Evolutionary conservation across 23 red algal species (phyloP).

Genomic region (Chondrus crispus): DNA sequence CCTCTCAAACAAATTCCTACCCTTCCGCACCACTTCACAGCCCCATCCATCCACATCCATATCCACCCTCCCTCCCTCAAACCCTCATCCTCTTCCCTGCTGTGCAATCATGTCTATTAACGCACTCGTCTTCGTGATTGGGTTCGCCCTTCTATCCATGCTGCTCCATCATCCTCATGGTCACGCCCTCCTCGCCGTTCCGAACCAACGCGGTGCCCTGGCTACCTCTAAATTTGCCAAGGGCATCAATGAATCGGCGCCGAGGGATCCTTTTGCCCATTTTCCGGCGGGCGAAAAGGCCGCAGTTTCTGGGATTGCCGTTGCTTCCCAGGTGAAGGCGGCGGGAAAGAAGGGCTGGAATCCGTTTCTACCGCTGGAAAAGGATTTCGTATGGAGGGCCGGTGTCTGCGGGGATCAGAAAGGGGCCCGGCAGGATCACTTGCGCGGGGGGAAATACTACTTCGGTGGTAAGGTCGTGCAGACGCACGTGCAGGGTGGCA

Average conservation of each 20-base stretch:
- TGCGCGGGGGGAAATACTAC: slow-evolving; percentile 40
- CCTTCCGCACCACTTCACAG: no score
- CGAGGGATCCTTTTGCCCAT: slow-evolving; percentile 17
- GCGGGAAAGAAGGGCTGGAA: not conserved
- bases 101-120: no score
- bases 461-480: not conserved
- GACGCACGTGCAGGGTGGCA: slow-evolving; percentile 22
- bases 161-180: no score
- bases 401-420: slow-evolving; percentile 34
- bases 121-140: no score
- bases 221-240: not conserved
- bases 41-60: no score
- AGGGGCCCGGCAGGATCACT: not conserved
- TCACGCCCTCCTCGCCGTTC: not conserved
- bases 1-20: no score
- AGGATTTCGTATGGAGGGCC: slow-evolving; percentile 30
- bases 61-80: no score
- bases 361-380: not conserved
- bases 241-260: slow-evolving; percentile 15
- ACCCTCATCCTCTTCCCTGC: no score
- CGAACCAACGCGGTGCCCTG: slow-evolving; percentile 20
- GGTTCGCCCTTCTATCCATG: no score
- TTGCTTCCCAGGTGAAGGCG: not conserved
- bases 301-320: not conserved
- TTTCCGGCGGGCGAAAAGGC: slow-evolving; percentile 45